Evolutionary conservation across 163 green algal genomes (phyloP).

Genomic region (Prototheca wickerhamii): DNA sequence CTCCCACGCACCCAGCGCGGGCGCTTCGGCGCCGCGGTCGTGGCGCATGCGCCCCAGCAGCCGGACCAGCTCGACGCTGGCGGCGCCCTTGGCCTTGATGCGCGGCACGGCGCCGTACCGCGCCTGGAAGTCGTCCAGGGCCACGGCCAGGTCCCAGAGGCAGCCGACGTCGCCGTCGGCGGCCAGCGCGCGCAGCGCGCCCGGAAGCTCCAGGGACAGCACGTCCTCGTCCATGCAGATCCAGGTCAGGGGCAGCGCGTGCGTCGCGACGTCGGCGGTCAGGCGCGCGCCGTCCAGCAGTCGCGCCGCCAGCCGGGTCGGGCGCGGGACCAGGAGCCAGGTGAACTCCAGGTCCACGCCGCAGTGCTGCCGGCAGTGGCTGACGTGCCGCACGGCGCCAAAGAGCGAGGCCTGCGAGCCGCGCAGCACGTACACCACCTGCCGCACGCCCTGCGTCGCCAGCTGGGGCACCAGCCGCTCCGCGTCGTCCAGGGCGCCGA

Average conservation of each 20-base stretch:
- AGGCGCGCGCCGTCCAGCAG: constrained; percentile 68
- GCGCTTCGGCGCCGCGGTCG: constrained; percentile 38
- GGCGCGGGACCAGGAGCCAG: constrained; percentile 48
- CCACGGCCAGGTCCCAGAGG: constrained; percentile 57
- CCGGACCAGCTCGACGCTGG: constrained; percentile 54
- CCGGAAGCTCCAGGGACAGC: constrained; percentile 70
- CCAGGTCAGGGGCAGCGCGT: constrained; percentile 58
- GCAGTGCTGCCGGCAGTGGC: neutral
- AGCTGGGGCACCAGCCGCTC: constrained; percentile 14
- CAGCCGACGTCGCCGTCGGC: constrained; percentile 59
- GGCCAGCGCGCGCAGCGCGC: constrained; percentile 35
- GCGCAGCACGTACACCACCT: constrained; percentile 30
- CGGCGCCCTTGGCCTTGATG: constrained; percentile 67
- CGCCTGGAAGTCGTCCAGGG: constrained; percentile 62
- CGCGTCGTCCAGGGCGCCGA: constrained; percentile 14
- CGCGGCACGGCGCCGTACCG: constrained; percentile 42
- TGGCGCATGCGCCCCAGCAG: constrained; percentile 59
- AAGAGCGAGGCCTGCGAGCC: constrained; percentile 11
- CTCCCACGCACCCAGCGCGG: neutral
- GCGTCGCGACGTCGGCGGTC: constrained; percentile 48
- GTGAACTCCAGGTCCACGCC: constrained; percentile 24
- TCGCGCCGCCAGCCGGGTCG: constrained; percentile 45
- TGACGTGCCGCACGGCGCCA: constrained; percentile 14
- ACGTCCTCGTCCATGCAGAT: constrained; percentile 81
- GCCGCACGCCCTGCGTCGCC: constrained; percentile 13